A percentile compares a stretch with the other conserved stretches of the same genome.
phyloP scores from a whole-genome alignment of 805 yeast species.

The Starmerella geochares region DNA sequence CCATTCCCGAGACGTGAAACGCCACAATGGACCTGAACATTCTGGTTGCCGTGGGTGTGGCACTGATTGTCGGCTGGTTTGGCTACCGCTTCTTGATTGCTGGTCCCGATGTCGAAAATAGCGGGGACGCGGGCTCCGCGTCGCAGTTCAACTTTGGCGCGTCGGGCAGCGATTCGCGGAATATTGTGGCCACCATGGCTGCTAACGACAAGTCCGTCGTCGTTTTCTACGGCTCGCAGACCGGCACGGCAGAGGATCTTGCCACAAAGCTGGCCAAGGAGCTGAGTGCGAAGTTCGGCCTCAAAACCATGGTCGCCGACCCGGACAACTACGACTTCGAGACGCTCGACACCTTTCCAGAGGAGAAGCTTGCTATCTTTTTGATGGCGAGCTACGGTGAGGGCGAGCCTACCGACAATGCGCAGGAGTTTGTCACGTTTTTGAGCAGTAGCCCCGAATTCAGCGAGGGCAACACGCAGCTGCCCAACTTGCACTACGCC shows the following conservation, averaged over 20 bases:
- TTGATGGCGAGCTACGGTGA: constrained; percentile 93
- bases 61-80: constrained; percentile 19
- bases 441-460: constrained; percentile 44
- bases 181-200: constrained; percentile 35
- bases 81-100: constrained; percentile 20
- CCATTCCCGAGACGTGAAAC: neutral
- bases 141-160: neutral
- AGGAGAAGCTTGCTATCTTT: constrained; percentile 54
- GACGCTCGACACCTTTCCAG: constrained; percentile 53
- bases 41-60: constrained; percentile 16
- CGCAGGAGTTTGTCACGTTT: constrained; percentile 67
- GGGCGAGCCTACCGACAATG: constrained; percentile 96
- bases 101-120: constrained; percentile 14
- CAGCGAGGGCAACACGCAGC: constrained; percentile 31
- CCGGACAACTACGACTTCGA: constrained; percentile 82
- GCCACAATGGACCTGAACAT: constrained; percentile 1
- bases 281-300: constrained; percentile 66
- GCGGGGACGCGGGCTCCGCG: constrained; percentile 8
- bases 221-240: constrained; percentile 87
- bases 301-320: constrained; percentile 77
- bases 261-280: constrained; percentile 86
- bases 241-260: constrained; percentile 97
- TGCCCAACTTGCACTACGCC: constrained; percentile 53
- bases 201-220: constrained; percentile 62
- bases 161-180: constrained; percentile 11